phyloP scores from a whole-genome alignment of 805 yeast species.

The Yamadazyma tumulicola region DNA sequence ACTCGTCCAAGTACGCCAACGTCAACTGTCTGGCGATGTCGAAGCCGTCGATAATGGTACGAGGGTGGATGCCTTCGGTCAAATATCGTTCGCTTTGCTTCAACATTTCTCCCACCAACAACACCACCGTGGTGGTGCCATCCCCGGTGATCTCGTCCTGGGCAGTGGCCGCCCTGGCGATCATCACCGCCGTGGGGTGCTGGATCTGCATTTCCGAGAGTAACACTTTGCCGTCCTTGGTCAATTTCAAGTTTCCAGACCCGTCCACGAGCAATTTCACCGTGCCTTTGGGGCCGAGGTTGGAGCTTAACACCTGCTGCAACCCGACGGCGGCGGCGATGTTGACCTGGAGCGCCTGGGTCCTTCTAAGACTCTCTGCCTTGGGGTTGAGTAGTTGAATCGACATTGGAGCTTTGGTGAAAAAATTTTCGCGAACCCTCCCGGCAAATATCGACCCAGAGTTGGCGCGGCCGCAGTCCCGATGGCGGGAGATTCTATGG shows the following conservation, averaged over 20 bases:
- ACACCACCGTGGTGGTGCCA: constrained; percentile 94
- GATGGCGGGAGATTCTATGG: too few relatives aligned
- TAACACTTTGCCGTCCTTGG: constrained; percentile 95
- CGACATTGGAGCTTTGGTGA: constrained; percentile 37
- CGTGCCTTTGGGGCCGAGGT: constrained; percentile 96
- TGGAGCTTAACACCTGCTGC: constrained; percentile 86
- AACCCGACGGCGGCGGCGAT: constrained; percentile 95
- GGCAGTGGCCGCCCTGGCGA: constrained; percentile 95
- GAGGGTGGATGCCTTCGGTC: constrained; percentile 93
- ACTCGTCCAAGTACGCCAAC: constrained; percentile 63
- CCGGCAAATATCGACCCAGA: too few relatives aligned
- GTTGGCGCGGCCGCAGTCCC: too few relatives aligned
- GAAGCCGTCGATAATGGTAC: constrained; percentile 92
- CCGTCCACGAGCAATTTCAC: constrained; percentile 96
- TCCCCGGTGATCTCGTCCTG: constrained; percentile 99
- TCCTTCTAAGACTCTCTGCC: constrained; percentile 94
- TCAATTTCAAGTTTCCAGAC: constrained; percentile 89
- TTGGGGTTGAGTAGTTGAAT: constrained; percentile 92
- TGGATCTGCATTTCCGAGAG: constrained; percentile 93
- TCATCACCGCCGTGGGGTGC: constrained; percentile 48
- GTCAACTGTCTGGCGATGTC: constrained; percentile 81
- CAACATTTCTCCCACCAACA: constrained; percentile 89
- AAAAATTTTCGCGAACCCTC: too few relatives aligned
- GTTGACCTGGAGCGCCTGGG: constrained; percentile 93
- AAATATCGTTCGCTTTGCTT: constrained; percentile 92